phyloP scores from a whole-genome alignment of 2,329 filamentous ascomycete genomes.

The Hymenoscyphus linearis region DNA sequence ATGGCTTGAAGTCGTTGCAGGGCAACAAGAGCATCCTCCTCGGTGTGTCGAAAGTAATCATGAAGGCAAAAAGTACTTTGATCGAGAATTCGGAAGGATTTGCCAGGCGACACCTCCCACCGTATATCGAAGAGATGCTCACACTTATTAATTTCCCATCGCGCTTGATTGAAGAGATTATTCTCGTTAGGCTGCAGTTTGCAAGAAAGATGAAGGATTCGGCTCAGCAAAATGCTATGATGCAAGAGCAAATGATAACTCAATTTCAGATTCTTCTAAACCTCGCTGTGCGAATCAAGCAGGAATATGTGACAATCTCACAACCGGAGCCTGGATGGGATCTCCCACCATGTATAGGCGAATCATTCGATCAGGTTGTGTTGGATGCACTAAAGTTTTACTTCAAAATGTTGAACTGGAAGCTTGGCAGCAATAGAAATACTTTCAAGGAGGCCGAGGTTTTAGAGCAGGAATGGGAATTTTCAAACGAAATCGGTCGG shows the following conservation, averaged over 20 bases:
- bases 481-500: slow-evolving; percentile 87
- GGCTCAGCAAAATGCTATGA: slow-evolving; percentile 83
- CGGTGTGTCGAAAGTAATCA: slow-evolving; percentile 78
- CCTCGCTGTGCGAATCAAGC: slow-evolving; percentile 87
- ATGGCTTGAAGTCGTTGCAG: slow-evolving; percentile 86
- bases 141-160: slow-evolving; percentile 97
- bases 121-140: slow-evolving; percentile 93
- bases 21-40: slow-evolving; percentile 81
- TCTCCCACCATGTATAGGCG: slow-evolving; percentile 90
- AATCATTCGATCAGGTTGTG: slow-evolving; percentile 88
- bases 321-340: slow-evolving; percentile 91
- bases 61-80: slow-evolving; percentile 87
- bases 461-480: slow-evolving; percentile 95
- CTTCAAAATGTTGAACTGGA: slow-evolving; percentile 98
- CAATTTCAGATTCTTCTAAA: slow-evolving; percentile 93
- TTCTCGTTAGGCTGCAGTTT: slow-evolving; percentile 83
- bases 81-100: slow-evolving; percentile 84
- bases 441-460: slow-evolving; percentile 99
- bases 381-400: slow-evolving; percentile 94
- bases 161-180: slow-evolving; percentile 92
- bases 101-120: slow-evolving; percentile 81
- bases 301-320: slow-evolving; percentile 77
- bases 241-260: slow-evolving; percentile 96
- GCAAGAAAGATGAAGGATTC: slow-evolving; percentile 95
- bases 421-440: slow-evolving; percentile 94